These are phyloP conservation scores for Neofusicoccum sp. DNA, from an alignment of 2,329 filamentous ascomycete genomes.

Conservation along the genomic window DNA sequence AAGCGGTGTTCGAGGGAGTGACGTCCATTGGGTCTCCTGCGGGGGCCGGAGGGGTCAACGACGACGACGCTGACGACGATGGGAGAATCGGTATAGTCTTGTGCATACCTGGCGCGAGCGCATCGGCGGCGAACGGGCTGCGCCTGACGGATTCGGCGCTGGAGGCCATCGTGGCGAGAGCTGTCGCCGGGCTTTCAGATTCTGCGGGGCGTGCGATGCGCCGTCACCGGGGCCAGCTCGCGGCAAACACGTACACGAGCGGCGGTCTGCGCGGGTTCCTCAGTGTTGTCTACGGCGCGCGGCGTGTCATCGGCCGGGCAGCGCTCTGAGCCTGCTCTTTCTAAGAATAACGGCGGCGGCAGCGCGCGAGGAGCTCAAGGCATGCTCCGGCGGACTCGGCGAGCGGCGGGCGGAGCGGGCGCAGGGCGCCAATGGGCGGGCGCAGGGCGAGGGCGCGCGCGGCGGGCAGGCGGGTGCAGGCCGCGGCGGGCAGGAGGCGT, in stretches of 20 bases:
- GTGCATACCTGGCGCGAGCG: slow-evolving; percentile 45
- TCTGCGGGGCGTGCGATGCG: background rate
- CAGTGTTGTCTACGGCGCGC: background rate
- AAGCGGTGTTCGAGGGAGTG: slow-evolving; percentile 46
- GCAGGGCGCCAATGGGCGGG: background rate
- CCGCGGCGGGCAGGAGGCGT: background rate
- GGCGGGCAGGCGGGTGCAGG: background rate
- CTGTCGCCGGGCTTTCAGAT: slow-evolving; percentile 16
- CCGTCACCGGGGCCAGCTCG: background rate
- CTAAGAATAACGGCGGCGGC: slow-evolving; percentile 10
- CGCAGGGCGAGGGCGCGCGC: background rate
- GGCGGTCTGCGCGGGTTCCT: slow-evolving; percentile 1
- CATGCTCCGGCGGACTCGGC: slow-evolving; percentile 11
- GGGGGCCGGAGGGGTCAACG: slow-evolving; percentile 33
- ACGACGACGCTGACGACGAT: slow-evolving; percentile 45
- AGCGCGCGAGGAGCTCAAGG: slow-evolving; percentile 9
- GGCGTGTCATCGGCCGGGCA: background rate
- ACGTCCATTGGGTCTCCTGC: slow-evolving; percentile 57
- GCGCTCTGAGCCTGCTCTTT: slow-evolving; percentile 1
- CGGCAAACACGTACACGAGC: slow-evolving; percentile 6
- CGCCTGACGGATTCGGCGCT: slow-evolving; percentile 44
- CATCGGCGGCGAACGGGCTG: slow-evolving; percentile 46
- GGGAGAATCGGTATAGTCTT: slow-evolving; percentile 54
- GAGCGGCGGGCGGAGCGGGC: background rate
- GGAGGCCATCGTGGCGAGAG: slow-evolving; percentile 39